phyloP scores from a whole-genome alignment of 805 yeast genomes.

The Metschnikowia reukaufii region DNA sequence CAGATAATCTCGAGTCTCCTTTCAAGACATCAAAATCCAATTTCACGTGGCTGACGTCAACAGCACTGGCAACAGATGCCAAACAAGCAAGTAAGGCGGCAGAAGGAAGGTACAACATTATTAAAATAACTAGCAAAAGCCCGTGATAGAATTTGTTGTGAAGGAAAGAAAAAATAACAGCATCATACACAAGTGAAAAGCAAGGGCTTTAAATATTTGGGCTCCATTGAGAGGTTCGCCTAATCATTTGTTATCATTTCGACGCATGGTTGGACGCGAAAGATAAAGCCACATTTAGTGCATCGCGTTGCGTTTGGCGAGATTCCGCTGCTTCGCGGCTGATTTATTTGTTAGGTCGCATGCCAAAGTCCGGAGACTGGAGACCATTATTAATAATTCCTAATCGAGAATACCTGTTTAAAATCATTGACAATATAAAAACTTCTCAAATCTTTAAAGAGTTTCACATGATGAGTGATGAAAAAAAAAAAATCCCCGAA shows the following conservation, averaged over 20 bases:
- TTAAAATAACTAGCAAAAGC: not conserved
- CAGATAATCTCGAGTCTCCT: conserved; percentile 9
- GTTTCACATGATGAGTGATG: no score
- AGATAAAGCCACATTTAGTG: not conserved
- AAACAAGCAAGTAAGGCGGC: conserved; percentile 6
- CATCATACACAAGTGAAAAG: no score
- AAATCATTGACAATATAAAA: no score
- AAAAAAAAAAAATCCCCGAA: no score
- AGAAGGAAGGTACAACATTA: conserved; percentile 2
- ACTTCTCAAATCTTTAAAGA: no score
- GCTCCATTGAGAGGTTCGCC: not conserved
- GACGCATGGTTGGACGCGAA: not conserved
- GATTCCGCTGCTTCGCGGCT: not conserved
- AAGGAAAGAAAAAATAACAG: no score
- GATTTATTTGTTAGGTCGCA: not conserved
- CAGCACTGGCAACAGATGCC: conserved; percentile 9
- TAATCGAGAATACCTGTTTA: not conserved
- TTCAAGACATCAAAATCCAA: conserved; percentile 15
- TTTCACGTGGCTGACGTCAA: conserved; percentile 5
- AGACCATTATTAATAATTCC: not conserved
- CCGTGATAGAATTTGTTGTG: no score
- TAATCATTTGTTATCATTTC: not conserved
- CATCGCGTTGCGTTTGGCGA: not conserved
- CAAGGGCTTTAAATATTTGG: no score
- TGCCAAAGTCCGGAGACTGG: not conserved